phyloP scores from a whole-genome alignment of 129 eudicot species.

The Rutidosis leptorrhynchoides region DNA sequence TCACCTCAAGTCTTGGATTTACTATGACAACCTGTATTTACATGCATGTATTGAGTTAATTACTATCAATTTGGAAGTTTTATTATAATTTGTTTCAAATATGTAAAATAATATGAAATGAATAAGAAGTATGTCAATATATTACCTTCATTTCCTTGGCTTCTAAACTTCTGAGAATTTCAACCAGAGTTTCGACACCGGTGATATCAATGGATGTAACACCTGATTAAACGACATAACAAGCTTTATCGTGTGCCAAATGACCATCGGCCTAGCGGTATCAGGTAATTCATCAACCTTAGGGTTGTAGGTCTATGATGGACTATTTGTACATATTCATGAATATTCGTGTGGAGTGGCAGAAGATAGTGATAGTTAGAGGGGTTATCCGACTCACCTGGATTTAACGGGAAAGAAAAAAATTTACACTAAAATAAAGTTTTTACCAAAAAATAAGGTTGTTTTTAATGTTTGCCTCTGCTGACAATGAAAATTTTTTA shows the following conservation, averaged over 20 bases:
- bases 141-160: conserved; percentile 64
- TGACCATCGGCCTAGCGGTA: too few species aligned
- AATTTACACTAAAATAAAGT: too few species aligned
- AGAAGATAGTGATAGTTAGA: too few species aligned
- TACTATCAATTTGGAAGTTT: background rate
- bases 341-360: too few species aligned
- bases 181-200: conserved; percentile 73
- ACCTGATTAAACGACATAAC: conserved; percentile 33
- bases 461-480: too few species aligned
- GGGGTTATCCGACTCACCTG: too few species aligned
- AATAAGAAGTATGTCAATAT: background rate
- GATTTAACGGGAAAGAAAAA: too few species aligned
- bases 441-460: too few species aligned
- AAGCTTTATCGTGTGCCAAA: background rate
- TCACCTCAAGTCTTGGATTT: conserved; percentile 76
- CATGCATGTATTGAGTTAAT: background rate
- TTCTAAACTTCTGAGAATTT: conserved; percentile 48
- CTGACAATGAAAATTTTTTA: too few species aligned
- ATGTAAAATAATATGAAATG: background rate
- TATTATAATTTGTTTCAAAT: background rate
- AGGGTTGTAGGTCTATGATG: too few species aligned
- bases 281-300: too few species aligned
- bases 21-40: conserved; percentile 54
- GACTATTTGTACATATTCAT: too few species aligned
- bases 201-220: conserved; percentile 83